Evolutionary conservation across 352 stramenopile genomes (phyloP), one percentile per base, ranked within the genome.

Genomic region (Pythium phragmitis): DNA sequence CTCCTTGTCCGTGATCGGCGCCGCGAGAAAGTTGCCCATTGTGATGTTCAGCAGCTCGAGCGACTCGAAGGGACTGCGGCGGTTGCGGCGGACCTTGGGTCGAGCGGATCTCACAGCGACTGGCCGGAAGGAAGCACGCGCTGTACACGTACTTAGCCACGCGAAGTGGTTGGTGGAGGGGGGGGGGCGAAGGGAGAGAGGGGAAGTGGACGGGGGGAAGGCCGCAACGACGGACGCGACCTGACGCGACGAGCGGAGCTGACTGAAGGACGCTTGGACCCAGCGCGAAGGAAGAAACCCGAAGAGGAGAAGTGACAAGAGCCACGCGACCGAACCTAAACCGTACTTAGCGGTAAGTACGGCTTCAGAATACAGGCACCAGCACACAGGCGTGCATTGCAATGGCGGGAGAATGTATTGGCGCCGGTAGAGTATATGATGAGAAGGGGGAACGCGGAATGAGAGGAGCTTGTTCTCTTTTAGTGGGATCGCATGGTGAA

Each of bases 11-110:
- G 80, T 93, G 50, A 91, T 82, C 49, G 85, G 85, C 23, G 79
- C 77, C 57, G 80, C 75, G 45, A 94, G 69, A 70, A 92, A 92
- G 70, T 94, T 94, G 62, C 85, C 85, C 85, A 94, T 94, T 65
- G 26, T 62, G 60, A 26, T 4, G 46, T n/a, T 58, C 26, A 65
- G 48, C 7, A 65, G 57, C 12, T 16, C 14, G 1, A 52, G 48
- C 57, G 57, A 65, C 26, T 65, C 57, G 57, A 53, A 9, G 14
- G 57, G 57, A 14, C 12, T 63, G 47, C 57, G 57, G 47, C 57
- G 57, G 26, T 37, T 36, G 34, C 59, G 55, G 56, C 65, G 55
- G 60, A 60, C 43, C 34, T 36, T 53, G 41, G 39, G 54, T 45
- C 30, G 28, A 39, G 48, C 48, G 48, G 48, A 19, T 54, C 48